Evolutionary conservation across 768 basidiomycete species (phyloP), one percentile per base, ranked within the genome.

Genomic region (Mycena floridula): DNA sequence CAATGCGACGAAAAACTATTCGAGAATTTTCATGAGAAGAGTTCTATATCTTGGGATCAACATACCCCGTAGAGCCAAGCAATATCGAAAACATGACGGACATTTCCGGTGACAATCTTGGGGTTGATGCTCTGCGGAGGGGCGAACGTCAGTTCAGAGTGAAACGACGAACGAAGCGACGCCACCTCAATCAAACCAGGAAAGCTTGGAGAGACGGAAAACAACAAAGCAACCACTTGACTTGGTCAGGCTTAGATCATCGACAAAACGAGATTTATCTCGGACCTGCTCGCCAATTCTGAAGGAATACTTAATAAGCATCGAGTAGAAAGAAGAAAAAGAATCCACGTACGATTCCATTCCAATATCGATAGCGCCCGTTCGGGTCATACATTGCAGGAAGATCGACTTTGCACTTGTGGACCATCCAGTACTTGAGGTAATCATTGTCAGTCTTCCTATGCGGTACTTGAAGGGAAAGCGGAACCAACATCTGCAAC

Each of bases 281-380:
- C n/a, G n/a, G n/a, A n/a, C n/a, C n/a, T 2, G 89, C 89, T 21
- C 89, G 72, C 85, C 89, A 90, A 62, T 94, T 93, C 85, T 89
- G n/a, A n/a, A n/a, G n/a, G n/a, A n/a, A n/a, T n/a, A n/a, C n/a
- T n/a, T n/a, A 38, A 30, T 16, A 20, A 12, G 12, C 12, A 43
- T 24, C 26, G n/a, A 35, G 26, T 18, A 12, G 11, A 20, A 20
- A 21, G 25, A n/a, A 16, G 23, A 20, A 37, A 13, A 20, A 40
- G 30, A 28, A 37, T 20, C 49, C 36, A 68, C 81, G 49, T 56
- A 87, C 87, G 42, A 85, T 72, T 42, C 90, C 90, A 32, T 70
- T 70, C 54, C 68, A 79, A 60, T 91, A 93, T n/a, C 74, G 65
- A 60, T 93, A 93, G 44, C 85, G 72, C 1, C 89, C 89, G 30